Evolutionary conservation across 768 basidiomycete species (phyloP).

Genomic region (Kwoniella pini): DNA sequence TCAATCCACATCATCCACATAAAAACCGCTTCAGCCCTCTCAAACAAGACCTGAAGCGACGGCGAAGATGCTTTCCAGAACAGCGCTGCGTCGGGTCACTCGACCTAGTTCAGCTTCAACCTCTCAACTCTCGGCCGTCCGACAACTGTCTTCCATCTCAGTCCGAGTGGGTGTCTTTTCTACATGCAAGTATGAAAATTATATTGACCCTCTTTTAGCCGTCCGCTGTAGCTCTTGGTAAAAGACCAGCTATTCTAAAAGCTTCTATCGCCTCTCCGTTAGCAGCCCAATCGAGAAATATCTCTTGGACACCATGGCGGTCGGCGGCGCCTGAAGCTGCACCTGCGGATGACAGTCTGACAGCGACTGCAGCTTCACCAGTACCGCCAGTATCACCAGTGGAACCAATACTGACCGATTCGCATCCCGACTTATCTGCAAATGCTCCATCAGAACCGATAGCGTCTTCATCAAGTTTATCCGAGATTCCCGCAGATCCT

Average conservation of each 20-base stretch:
- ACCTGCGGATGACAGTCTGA: not conserved
- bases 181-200: not conserved
- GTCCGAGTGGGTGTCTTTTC: constrained; percentile 15
- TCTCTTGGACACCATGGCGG: constrained; percentile 39
- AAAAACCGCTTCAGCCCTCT: no score
- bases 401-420: constrained; percentile 31
- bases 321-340: constrained; percentile 8
- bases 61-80: constrained; percentile 5
- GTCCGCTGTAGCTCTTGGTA: constrained; percentile 37
- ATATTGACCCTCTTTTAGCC: constrained; percentile 17
- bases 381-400: constrained; percentile 12
- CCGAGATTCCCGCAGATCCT: constrained; percentile 11
- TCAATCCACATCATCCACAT: no score
- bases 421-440: constrained; percentile 38
- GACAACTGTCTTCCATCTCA: constrained; percentile 15
- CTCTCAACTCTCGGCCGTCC: not conserved
- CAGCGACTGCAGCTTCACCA: constrained; percentile 11
- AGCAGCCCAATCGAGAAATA: constrained; percentile 5
- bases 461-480: not conserved
- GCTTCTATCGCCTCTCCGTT: constrained; percentile 3
- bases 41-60: not conserved
- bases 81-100: constrained; percentile 10
- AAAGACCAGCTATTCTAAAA: constrained; percentile 19
- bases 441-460: not conserved
- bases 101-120: constrained; percentile 4